Evolutionary conservation across 2,329 filamentous ascomycete genomes (phyloP), one percentile per base, ranked within the genome.

Genomic region (Colletotrichum viniferum): DNA sequence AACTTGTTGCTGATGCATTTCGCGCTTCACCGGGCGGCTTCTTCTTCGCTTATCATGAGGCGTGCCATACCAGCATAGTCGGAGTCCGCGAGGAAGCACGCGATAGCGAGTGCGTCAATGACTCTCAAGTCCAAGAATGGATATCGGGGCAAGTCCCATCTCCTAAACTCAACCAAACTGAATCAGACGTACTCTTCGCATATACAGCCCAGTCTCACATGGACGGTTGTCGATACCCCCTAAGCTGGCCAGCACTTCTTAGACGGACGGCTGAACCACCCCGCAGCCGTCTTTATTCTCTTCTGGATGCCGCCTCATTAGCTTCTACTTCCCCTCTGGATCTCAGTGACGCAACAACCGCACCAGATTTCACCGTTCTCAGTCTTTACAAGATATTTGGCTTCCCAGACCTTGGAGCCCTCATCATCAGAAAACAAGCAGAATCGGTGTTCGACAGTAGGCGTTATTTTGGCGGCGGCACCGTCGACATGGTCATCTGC

Each of bases 301-400:
- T 78, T 38, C n/a, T 78, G 32, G 77, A 99, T 83, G 96, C 95
- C 12, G 96, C 97, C 7, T 94, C 95, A 0, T 88, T 95, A 13
- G 93, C 92, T 12, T 93, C 95, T 9, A 98, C 96, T 1, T 92
- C 94, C 6, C 92, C 91, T 1, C 86, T 98, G 8, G 91, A 97
- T 80, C 86, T 98, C 4, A 87, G 91, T 71, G 85, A 94, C 78
- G 79, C 88, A 0, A 85, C 87, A 0, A 81, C 85, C 1, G 92
- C 94, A 0, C 94, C 96, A 2, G 96, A 98, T 82, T 98, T 98
- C 78, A 93, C 92, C 0, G 94, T 95, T 0, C 81, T 98, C 56
- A 98, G 96, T 83, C 92, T 98, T 77, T 97, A 98, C 86, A 99
- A 98, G 83, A 96, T 98, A n/a, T 98, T 98, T 83, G 96, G 97